Evolutionary conservation across 169 alveolate genomes (phyloP), one percentile per base, ranked within the genome.

Genomic region (Babesia sp.): DNA sequence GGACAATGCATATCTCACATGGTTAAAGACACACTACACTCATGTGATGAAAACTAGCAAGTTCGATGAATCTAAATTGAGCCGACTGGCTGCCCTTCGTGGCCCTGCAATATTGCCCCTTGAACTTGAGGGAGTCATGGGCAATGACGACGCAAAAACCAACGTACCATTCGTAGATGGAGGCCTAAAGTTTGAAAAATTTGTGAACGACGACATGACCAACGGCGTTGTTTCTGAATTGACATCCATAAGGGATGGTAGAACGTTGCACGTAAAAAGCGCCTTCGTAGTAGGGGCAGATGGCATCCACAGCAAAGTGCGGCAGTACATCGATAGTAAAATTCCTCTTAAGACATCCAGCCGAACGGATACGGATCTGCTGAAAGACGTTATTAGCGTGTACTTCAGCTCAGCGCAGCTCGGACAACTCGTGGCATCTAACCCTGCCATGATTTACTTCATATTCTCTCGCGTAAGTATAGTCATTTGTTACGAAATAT

Each of bases 391-490:
- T 67, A 81, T 94, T 67, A 94, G 95, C 81, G 88, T 94, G 41
- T 91, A 94, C 76, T 94, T 94, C 84, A 71, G 71, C 14, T 93
- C 96, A 12, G 51, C 24, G 0, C 80, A 77, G 39, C 72, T 94
- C 26, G 92, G 94, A 16, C 68, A 79, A 33, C 41, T 76, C 33
- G 91, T 93, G 37, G 46, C 22, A 24, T 67, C 90, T 37, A 83
- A 77, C 39, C 93, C 93, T 18, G 90, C 93, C 5, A 94, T 95
- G 96, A 71, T 95, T 22, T 92, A 95, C 76, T 94, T 94, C 73
- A 48, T 95, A 45, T 91, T 91, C 68, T 87, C 91, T 18, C 50
- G 74, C 63, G 86, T 77, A 67, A 16, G 68, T 50, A 1, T 11
- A 18, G 22, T n/a, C 1, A 20, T 1, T 7, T 12, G 20, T 48